Evolutionary conservation across 192 early-diverging fungal species (phyloP), one percentile per base, ranked within the genome.

Genomic region (Coemansia sp.): DNA sequence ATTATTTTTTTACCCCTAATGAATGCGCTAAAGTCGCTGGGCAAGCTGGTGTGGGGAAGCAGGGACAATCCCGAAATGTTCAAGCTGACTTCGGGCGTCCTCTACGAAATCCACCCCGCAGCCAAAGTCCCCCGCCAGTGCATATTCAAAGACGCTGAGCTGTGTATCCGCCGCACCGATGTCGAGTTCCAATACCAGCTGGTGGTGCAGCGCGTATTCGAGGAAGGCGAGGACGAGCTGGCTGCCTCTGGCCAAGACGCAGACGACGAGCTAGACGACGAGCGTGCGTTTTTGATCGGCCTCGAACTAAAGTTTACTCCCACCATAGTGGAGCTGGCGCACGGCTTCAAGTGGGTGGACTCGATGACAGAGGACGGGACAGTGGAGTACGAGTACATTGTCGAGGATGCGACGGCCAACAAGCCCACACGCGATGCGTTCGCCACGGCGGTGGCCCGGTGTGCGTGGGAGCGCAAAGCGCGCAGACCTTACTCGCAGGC

Each of bases 171-270:
- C 4, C 85, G 88, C 39, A 92, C 96, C 4, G 58, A 84, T 37
- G 64, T 70, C 27, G 68, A 82, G 22, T 86, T 80, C 74, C 89
- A 92, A 60, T 95, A 89, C 74, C 87, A 90, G 64, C 75, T 97
- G n/a, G 85, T 94, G 1, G 84, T 90, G n/a, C 86, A 82, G 51
- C 88, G 93, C 29, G 73, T 90, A 9, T 88, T 89, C 63, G 91
- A 92, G 10, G 92, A 94, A 58, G 94, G 90, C 37, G 92, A 92
- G 62, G 88, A 85, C 24, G 84, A 87, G 8, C 76, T 88, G 5
- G 79, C 82, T 38, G 57, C 32, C 71, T 85, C 43, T 54, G 51
- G 51, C 27, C 25, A 54, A 17, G 87, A 87, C 8, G 85, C 78
- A 1, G 79, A 67, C 32, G 79, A 67, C 27, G 63, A 64, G 20